phyloP scores from a whole-genome alignment of 1,139 yeast species.

The Sporopachydermia cereana region DNA sequence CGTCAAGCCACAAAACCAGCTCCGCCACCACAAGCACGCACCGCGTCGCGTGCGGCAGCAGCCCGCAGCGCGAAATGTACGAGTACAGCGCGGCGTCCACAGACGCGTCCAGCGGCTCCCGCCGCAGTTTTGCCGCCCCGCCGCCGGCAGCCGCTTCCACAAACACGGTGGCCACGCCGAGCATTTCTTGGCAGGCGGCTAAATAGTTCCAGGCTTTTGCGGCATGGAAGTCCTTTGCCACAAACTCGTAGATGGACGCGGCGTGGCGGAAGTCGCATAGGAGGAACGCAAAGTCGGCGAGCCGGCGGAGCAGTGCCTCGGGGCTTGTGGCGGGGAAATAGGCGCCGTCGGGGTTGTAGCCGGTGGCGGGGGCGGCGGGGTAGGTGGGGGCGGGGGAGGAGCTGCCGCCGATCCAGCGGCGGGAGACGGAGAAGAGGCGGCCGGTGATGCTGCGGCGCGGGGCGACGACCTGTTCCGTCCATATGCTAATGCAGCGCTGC shows the following conservation, averaged over 20 bases:
- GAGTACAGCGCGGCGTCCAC: slow-evolving; percentile 55
- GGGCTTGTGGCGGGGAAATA: slow-evolving; percentile 50
- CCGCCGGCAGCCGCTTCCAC: slow-evolving; percentile 44
- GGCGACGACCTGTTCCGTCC: slow-evolving; percentile 67
- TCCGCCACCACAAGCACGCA: slow-evolving; percentile 28
- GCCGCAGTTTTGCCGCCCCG: slow-evolving; percentile 34
- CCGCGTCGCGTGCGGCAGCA: slow-evolving; percentile 51
- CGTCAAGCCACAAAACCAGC: slow-evolving; percentile 20
- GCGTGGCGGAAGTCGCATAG: slow-evolving; percentile 81
- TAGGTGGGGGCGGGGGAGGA: slow-evolving; percentile 13
- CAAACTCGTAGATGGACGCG: slow-evolving; percentile 69
- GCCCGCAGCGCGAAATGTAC: slow-evolving; percentile 49
- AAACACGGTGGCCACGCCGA: slow-evolving; percentile 58
- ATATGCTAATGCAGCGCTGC: slow-evolving; percentile 59
- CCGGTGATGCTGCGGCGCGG: slow-evolving; percentile 67
- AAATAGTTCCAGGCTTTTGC: slow-evolving; percentile 78
- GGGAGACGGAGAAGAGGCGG: slow-evolving; percentile 58
- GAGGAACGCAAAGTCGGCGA: slow-evolving; percentile 91
- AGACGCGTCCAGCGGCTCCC: slow-evolving; percentile 52
- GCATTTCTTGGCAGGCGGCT: slow-evolving; percentile 84
- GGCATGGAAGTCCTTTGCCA: slow-evolving; percentile 64
- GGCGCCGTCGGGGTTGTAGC: slow-evolving; percentile 34
- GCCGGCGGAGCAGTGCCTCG: slow-evolving; percentile 65
- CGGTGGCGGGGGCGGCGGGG: slow-evolving; percentile 8
- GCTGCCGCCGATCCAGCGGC: slow-evolving; percentile 29